Evolutionary conservation across 306 rosid genomes (phyloP), one percentile per base, ranked within the genome.

Genomic region (Phaseolus lunatus): DNA sequence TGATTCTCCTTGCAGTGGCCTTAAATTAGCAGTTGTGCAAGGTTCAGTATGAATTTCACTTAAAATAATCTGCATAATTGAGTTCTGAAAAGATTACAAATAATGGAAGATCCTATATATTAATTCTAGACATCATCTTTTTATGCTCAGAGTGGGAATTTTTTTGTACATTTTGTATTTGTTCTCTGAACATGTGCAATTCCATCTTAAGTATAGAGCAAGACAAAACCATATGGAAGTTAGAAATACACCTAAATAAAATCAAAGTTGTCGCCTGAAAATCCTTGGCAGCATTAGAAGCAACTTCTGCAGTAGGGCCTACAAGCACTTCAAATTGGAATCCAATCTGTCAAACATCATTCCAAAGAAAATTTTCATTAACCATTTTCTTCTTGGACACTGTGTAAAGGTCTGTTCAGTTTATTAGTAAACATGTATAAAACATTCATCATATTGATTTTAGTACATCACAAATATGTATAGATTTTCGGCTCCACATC

Each of bases 181-280:
- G 44, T 62, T 16, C 24, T 70, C 27, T 41, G 13, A 62, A 61
- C 44, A n/a, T 23, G 12, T 65, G 31, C 29, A 49, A 48, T 47
- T 73, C 62, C 22, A 58, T 58, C 45, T 16, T 20, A 70, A 47
- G 69, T 26, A 29, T 22, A 20, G 41, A 63, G 12, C 43, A 76
- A 23, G 69, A 45, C 9, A 49, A 53, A 47, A 77, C 2, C 33
- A 41, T 72, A 47, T 45, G 58, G 26, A 47, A 53, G 37, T 66
- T 67, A 65, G 35, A 39, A 80, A 80, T 84, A 69, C n/a, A 94
- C 98, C 89, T 91, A 68, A 87, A 88, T 75, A 94, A 87, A 68
- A 94, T 81, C 76, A 91, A 83, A 88, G 87, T 85, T 67, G 96
- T 92, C 0, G 96, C 85, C 54, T 47, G 76, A 44, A 76, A 84